Percentiles rank a stretch among this genome's conserved stretches.
Evolutionary conservation across 371 early-diverging fungal genomes (phyloP).

Genomic region (Actinomortierella wolfii): DNA sequence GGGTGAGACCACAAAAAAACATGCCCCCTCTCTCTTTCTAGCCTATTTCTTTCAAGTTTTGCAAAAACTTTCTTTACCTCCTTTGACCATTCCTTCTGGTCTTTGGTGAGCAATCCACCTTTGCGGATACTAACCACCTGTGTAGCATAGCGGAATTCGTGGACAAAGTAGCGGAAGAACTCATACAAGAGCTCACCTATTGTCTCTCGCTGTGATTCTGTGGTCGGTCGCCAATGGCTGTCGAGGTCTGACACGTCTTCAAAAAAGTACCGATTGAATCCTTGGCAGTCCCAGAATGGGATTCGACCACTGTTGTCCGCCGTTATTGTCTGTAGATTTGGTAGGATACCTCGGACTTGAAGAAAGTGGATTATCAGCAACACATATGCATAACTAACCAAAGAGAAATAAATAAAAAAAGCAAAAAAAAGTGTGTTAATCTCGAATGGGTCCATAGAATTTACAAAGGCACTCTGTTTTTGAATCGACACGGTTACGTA

Average conservation of each 20-base stretch:
- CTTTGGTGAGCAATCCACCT: slow-evolving; percentile 73
- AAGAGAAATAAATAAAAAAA: slow-evolving; percentile 2
- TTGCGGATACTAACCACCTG: slow-evolving; percentile 80
- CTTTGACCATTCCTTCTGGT: slow-evolving; percentile 77
- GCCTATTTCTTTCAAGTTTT: too few species aligned
- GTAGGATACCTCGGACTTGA: slow-evolving; percentile 51
- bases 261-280: slow-evolving; percentile 70
- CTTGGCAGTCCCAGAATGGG: slow-evolving; percentile 41
- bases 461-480: too few species aligned
- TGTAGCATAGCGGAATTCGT: slow-evolving; percentile 75
- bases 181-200: slow-evolving; percentile 78
- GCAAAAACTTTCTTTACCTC: slow-evolving; percentile 31
- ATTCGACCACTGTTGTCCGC: slow-evolving; percentile 20
- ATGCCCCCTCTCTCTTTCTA: too few species aligned
- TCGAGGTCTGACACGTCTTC: slow-evolving; percentile 62
- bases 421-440: neutral
- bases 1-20: neutral
- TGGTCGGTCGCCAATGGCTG: slow-evolving; percentile 59
- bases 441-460: too few species aligned
- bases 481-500: slow-evolving; percentile 8
- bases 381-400: slow-evolving; percentile 51
- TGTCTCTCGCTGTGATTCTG: slow-evolving; percentile 49
- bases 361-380: slow-evolving; percentile 81
- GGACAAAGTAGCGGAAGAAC: slow-evolving; percentile 81
- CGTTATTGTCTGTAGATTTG: slow-evolving; percentile 40